These are phyloP conservation scores for Ceriops tagal DNA, from an alignment of 345 rosid species.

Conservation along the genomic window DNA sequence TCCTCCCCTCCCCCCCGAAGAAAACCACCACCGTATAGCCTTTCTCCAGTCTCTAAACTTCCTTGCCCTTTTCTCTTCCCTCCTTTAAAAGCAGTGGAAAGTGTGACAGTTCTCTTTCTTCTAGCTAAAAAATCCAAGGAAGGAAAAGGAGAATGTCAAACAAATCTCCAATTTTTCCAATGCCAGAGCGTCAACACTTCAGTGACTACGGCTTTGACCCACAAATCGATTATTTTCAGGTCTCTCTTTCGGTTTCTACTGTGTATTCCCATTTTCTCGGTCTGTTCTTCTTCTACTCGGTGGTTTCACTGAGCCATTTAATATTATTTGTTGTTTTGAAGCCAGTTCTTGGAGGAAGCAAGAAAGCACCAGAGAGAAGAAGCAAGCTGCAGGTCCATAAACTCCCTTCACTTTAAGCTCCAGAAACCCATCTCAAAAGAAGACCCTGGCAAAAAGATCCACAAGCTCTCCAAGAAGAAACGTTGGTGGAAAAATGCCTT, in stretches of 20 bases:
- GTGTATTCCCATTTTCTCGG: neutral
- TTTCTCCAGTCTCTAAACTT: too few species aligned
- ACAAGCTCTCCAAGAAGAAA: constrained; percentile 40
- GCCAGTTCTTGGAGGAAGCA: constrained; percentile 75
- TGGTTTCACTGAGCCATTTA: neutral
- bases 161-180: constrained; percentile 64
- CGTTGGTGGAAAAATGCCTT: constrained; percentile 83
- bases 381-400: constrained; percentile 29
- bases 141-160: constrained; percentile 38
- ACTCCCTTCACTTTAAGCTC: constrained; percentile 73
- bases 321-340: neutral
- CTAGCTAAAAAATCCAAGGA: neutral
- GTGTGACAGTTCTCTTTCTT: neutral
- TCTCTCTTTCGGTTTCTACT: constrained; percentile 4
- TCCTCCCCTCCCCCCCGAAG: too few species aligned
- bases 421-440: constrained; percentile 83
- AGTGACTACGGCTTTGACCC: constrained; percentile 91
- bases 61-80: too few species aligned
- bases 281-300: neutral
- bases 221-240: constrained; percentile 77
- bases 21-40: too few species aligned
- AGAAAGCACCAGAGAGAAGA: constrained; percentile 63
- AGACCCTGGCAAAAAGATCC: constrained; percentile 41
- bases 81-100: too few species aligned
- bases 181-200: constrained; percentile 64